Conservation (phyloP, 768 basidiomycete genomes). For the Xanthoconium purpureum region DNA sequence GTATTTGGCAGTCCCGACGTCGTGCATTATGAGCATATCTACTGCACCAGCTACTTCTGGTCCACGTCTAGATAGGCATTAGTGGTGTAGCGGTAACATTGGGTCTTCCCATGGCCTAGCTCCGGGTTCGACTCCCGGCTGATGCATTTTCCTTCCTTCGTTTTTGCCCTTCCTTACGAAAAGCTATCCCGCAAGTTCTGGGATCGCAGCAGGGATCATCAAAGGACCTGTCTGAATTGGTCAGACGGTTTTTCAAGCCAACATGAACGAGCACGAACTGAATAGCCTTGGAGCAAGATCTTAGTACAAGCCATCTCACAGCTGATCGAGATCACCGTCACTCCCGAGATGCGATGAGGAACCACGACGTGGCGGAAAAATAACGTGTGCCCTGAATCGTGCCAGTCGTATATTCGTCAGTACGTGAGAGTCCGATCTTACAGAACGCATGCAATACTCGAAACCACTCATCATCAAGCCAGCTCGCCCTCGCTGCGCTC, state of each 20-base stretch:
- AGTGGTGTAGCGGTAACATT: slow-evolving; percentile 85
- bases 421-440: background rate
- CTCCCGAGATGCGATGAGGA: too few species aligned
- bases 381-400: background rate
- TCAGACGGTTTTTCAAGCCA: background rate
- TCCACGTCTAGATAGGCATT: slow-evolving; percentile 14
- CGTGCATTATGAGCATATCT: too few species aligned
- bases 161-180: background rate
- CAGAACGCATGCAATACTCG: background rate
- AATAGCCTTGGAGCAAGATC: background rate
- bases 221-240: background rate
- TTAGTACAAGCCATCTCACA: too few species aligned
- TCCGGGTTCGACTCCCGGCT: slow-evolving; percentile 60
- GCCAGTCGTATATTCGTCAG: background rate
- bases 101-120: slow-evolving; percentile 78
- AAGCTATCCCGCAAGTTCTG: too few species aligned
- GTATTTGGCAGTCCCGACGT: too few species aligned
- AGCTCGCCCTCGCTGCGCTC: slow-evolving; percentile 38
- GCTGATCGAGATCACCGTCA: too few species aligned
- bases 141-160: slow-evolving; percentile 33
- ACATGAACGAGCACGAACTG: background rate
- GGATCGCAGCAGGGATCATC: too few species aligned
- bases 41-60: too few species aligned
- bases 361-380: background rate
- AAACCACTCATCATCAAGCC: background rate